Conservation (phyloP, 1,284 basidiomycete genomes). For the Trametes versicolor region DNA sequence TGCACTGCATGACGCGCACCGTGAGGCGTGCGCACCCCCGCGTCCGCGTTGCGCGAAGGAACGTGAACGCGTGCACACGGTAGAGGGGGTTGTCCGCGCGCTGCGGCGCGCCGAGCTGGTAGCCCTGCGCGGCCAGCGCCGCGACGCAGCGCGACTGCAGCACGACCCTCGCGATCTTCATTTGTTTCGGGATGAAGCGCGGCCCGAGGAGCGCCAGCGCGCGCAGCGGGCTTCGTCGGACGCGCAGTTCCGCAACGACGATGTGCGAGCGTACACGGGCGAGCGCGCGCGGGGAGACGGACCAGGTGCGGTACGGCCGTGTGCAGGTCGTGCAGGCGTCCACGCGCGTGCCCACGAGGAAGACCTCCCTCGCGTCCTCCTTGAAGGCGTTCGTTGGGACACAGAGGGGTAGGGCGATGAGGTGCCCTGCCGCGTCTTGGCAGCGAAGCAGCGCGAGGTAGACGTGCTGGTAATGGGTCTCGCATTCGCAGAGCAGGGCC, state of each 20-base stretch:
- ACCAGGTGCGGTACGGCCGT: neutral
- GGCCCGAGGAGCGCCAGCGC: neutral
- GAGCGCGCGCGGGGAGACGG: neutral
- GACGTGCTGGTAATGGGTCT: neutral
- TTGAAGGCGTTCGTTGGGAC: neutral
- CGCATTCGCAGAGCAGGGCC: neutral
- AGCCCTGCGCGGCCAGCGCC: slow-evolving; percentile 1
- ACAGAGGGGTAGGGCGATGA: neutral
- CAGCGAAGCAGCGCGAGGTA: neutral
- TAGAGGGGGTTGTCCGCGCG: slow-evolving; percentile 1
- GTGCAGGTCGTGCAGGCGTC: slow-evolving; percentile 1
- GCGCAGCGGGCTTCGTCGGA: slow-evolving; percentile 1
- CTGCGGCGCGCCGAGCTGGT: neutral
- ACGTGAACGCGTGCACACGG: slow-evolving; percentile 1
- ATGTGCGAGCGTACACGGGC: neutral
- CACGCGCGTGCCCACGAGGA: slow-evolving; percentile 2
- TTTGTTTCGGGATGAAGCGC: neutral
- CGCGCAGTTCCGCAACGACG: neutral
- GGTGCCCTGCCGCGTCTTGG: neutral
- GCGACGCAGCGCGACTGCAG: slow-evolving; percentile 3
- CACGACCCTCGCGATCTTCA: slow-evolving; percentile 2
- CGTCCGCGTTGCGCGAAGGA: neutral
- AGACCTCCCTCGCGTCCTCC: neutral
- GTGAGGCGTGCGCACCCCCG: neutral
- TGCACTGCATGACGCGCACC: neutral